Evolutionary conservation across 768 basidiomycete species (phyloP).

Genomic region (Suillus occidentalis): DNA sequence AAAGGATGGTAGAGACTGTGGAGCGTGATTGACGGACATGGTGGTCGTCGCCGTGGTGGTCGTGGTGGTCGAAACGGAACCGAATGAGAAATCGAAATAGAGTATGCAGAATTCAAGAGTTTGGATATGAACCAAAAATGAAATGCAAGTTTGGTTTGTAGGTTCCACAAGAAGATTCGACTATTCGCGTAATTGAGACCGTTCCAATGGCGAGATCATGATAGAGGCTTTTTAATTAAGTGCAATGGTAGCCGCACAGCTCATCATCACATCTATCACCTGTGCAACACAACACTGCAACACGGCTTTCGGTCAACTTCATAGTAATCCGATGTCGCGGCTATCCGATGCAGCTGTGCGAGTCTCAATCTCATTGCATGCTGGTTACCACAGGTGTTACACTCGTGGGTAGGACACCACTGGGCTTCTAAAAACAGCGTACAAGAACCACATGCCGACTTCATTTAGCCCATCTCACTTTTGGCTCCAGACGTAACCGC

Average conservation of each 20-base stretch:
- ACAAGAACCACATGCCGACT: background rate
- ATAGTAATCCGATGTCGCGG: constrained; percentile 6
- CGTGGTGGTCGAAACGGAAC: constrained; percentile 3
- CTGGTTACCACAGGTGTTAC: background rate
- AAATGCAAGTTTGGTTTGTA: background rate
- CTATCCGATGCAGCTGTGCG: background rate
- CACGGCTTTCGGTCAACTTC: background rate
- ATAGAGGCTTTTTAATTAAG: constrained; percentile 1
- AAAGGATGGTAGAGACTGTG: constrained; percentile 76
- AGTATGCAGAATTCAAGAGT: background rate
- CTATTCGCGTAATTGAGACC: constrained; percentile 1
- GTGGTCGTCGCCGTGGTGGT: background rate
- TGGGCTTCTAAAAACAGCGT: constrained; percentile 5
- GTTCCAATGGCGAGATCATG: background rate
- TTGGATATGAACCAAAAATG: constrained; percentile 6
- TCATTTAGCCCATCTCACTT: constrained; percentile 10
- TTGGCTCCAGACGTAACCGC: constrained; percentile 8
- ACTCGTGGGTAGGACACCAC: constrained; percentile 7
- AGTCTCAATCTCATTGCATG: background rate
- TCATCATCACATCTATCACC: background rate
- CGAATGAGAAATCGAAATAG: constrained; percentile 8
- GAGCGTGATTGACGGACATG: constrained; percentile 48
- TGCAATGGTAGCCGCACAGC: background rate
- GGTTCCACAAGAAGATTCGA: background rate
- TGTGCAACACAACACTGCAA: background rate